These are phyloP conservation scores for Balansia obtecta DNA, from an alignment of 2,329 filamentous ascomycete genomes.

Conservation along the genomic window DNA sequence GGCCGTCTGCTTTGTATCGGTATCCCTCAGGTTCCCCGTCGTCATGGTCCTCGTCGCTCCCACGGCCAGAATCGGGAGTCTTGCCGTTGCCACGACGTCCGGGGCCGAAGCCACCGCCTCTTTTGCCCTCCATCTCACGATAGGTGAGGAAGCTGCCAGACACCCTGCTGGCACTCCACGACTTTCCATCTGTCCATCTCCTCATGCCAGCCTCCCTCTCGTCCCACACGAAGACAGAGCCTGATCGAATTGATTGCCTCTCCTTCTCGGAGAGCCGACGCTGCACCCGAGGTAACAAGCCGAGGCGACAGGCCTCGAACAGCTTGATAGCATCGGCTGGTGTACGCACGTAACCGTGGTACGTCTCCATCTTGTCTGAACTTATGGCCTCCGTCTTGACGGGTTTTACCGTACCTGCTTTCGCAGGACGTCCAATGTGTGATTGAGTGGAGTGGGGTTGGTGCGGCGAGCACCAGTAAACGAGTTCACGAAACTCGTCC, in stretches of 20 bases:
- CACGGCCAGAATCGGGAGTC: constrained; percentile 70
- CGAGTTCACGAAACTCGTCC: background rate
- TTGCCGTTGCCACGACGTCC: constrained; percentile 50
- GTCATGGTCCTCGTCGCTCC: constrained; percentile 76
- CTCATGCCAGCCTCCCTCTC: constrained; percentile 97
- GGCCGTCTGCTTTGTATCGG: constrained; percentile 85
- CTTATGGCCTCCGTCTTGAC: constrained; percentile 11
- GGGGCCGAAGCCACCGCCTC: constrained; percentile 62
- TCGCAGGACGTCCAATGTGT: constrained; percentile 7
- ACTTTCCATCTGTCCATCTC: constrained; percentile 97
- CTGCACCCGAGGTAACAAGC: constrained; percentile 82
- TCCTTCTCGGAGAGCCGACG: constrained; percentile 92
- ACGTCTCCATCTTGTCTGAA: constrained; percentile 71
- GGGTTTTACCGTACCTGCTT: constrained; percentile 9
- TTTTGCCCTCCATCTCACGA: constrained; percentile 96
- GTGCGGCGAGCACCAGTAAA: constrained; percentile 1
- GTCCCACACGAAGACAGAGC: constrained; percentile 99
- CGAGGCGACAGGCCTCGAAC: constrained; percentile 92
- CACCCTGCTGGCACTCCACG: constrained; percentile 94
- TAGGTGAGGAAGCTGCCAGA: constrained; percentile 97
- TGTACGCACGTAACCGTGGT: constrained; percentile 89
- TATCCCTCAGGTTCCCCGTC: constrained; percentile 82
- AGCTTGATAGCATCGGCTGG: constrained; percentile 93
- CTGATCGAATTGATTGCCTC: constrained; percentile 86
- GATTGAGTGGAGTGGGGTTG: background rate